These are phyloP conservation scores for Boletellus deceptivus DNA, from an alignment of 1,284 basidiomycete genomes.

Conservation along the genomic window DNA sequence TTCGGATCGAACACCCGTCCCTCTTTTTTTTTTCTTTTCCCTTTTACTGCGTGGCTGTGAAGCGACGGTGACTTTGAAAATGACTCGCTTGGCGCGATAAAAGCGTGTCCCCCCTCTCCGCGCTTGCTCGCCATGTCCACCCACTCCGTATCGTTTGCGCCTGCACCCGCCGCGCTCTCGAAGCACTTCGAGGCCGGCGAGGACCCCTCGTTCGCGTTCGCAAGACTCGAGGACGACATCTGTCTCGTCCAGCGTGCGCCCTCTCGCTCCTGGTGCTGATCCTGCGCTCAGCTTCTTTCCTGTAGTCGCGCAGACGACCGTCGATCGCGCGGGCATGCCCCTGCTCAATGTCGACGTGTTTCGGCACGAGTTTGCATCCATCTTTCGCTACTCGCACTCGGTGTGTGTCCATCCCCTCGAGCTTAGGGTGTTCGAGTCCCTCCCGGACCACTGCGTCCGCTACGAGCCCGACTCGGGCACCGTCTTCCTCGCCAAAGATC, in stretches of 20 bases:
- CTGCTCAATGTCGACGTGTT: constrained; percentile 38
- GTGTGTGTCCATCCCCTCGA: constrained; percentile 48
- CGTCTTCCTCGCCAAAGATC: constrained; percentile 59
- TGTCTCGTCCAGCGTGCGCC: constrained; percentile 49
- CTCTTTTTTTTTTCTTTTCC: no score
- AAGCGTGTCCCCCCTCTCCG: neutral
- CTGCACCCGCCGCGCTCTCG: constrained; percentile 10
- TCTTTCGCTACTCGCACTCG: constrained; percentile 52
- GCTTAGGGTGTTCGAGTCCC: constrained; percentile 53
- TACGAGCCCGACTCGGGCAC: constrained; percentile 64
- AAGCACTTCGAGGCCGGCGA: constrained; percentile 12
- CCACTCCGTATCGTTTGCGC: constrained; percentile 26
- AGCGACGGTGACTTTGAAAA: no score
- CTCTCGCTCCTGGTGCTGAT: no score
- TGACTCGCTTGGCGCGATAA: neutral
- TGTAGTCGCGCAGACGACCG: constrained; percentile 22
- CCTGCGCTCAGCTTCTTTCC: neutral
- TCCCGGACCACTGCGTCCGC: constrained; percentile 46
- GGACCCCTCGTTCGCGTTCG: constrained; percentile 44
- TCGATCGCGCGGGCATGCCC: constrained; percentile 9
- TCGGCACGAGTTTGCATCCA: constrained; percentile 57
- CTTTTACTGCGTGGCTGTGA: neutral
- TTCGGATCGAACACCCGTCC: no score
- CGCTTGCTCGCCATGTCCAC: constrained; percentile 10
- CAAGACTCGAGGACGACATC: constrained; percentile 43